phyloP scores from a whole-genome alignment of 1,284 basidiomycete species.

The Sporisorium sorghi region DNA sequence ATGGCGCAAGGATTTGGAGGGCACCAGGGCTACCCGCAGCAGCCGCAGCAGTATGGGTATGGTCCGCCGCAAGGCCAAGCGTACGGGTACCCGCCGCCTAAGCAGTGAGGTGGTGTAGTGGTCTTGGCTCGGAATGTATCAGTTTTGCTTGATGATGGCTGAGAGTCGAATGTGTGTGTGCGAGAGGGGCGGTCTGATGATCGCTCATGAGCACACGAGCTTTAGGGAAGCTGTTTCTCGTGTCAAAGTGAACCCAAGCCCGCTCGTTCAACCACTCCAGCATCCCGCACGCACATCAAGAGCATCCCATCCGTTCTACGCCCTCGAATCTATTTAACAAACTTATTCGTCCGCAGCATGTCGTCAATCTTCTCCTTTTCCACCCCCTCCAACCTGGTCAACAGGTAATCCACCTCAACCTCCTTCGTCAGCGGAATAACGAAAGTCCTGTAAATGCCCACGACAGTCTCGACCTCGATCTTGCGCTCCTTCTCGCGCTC shows the following conservation, averaged over 20 bases:
- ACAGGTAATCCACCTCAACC: slow-evolving; percentile 78
- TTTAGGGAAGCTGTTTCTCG: no score
- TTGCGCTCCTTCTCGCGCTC: slow-evolving; percentile 71
- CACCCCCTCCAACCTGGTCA: slow-evolving; percentile 43
- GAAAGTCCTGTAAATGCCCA: slow-evolving; percentile 90
- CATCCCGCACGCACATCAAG: no score
- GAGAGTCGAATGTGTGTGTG: neutral
- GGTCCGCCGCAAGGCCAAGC: slow-evolving; percentile 41
- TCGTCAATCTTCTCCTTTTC: slow-evolving; percentile 16
- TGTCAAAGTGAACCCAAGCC: no score
- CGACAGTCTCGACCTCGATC: slow-evolving; percentile 92
- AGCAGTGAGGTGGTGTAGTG: slow-evolving; percentile 14
- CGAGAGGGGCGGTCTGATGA: no score
- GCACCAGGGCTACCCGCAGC: slow-evolving; percentile 30
- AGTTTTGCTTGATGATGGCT: neutral
- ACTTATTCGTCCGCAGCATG: slow-evolving; percentile 29
- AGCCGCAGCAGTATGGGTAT: slow-evolving; percentile 55
- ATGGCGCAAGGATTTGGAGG: slow-evolving; percentile 42
- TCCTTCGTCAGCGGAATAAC: slow-evolving; percentile 98
- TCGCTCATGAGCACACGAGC: no score
- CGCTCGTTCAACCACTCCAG: no score
- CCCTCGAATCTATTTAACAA: slow-evolving; percentile 31
- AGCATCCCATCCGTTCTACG: no score
- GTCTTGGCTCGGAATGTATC: neutral
- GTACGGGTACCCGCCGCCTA: slow-evolving; percentile 57